These are phyloP conservation scores for Solanum piurae DNA, from an alignment of 257 asterid species.

Conservation along the genomic window DNA sequence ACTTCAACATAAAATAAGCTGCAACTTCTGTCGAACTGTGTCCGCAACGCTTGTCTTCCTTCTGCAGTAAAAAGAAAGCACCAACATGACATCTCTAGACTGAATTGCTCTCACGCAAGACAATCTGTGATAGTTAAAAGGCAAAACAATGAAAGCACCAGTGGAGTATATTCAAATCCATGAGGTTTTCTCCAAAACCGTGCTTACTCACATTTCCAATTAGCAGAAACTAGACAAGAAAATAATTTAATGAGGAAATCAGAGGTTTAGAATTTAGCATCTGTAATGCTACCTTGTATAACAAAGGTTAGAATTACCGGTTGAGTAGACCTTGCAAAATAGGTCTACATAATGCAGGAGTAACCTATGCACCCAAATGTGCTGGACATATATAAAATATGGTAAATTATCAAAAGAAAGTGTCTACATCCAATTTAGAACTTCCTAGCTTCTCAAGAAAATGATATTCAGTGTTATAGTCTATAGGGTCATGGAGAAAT, in stretches of 20 bases:
- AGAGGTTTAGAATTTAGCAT: conserved; percentile 1
- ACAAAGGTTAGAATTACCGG: background rate
- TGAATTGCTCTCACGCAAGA: background rate
- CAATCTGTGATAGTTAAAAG: background rate
- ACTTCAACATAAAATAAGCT: conserved; percentile 86
- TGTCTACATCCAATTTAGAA: background rate
- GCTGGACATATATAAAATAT: background rate
- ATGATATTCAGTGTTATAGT: background rate
- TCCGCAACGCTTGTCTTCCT: conserved; percentile 44
- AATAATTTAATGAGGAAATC: background rate
- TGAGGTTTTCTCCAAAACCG: background rate
- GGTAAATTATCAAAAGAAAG: background rate
- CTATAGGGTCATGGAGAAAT: background rate
- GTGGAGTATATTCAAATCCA: background rate
- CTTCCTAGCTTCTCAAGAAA: background rate
- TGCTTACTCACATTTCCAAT: background rate
- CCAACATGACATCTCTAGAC: background rate
- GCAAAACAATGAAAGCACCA: background rate
- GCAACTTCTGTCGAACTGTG: conserved; percentile 42
- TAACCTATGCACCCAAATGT: background rate
- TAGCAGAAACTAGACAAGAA: background rate
- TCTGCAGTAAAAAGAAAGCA: conserved; percentile 35
- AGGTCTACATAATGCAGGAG: background rate
- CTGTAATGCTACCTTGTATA: background rate
- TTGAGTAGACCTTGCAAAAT: background rate